These are phyloP conservation scores for Ceratobasidium sp. DNA, from an alignment of 1,284 basidiomycete genomes.

Conservation along the genomic window DNA sequence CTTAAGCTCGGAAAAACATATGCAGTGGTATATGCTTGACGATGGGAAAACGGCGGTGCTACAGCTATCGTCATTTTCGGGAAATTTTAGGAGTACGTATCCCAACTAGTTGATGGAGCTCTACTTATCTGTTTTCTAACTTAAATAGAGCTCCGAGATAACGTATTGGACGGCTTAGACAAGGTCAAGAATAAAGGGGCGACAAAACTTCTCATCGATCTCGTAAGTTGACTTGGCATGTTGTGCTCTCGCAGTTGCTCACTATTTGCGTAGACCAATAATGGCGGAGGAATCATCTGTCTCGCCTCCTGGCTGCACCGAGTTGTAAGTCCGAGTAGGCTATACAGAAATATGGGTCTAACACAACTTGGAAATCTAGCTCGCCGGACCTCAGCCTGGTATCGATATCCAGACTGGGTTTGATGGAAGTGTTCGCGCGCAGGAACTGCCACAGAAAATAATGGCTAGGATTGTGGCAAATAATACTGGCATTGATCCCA, in stretches of 20 bases:
- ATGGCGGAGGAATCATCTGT: slow-evolving; percentile 65
- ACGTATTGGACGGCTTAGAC: slow-evolving; percentile 65
- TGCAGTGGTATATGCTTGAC: slow-evolving; percentile 68
- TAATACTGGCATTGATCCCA: slow-evolving; percentile 38
- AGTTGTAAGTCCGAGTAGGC: slow-evolving; percentile 3
- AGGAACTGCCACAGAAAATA: slow-evolving; percentile 41
- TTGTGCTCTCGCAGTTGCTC: background rate
- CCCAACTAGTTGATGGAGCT: slow-evolving; percentile 59
- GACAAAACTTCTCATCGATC: slow-evolving; percentile 69
- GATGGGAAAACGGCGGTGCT: slow-evolving; percentile 71
- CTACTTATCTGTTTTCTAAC: slow-evolving; percentile 19
- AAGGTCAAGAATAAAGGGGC: slow-evolving; percentile 66
- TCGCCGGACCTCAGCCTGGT: slow-evolving; percentile 40
- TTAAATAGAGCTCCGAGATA: slow-evolving; percentile 52
- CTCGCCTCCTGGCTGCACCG: slow-evolving; percentile 44
- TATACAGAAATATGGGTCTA: no score
- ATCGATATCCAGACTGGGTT: slow-evolving; percentile 38
- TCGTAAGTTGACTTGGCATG: slow-evolving; percentile 59
- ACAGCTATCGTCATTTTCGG: slow-evolving; percentile 71
- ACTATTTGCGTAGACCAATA: slow-evolving; percentile 63
- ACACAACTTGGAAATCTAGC: background rate
- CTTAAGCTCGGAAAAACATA: slow-evolving; percentile 37
- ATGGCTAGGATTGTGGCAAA: slow-evolving; percentile 41
- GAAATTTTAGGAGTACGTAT: slow-evolving; percentile 52
- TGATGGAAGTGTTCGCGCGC: slow-evolving; percentile 36